Percentiles rank a stretch among this genome's conserved stretches.
These are phyloP conservation scores for Verticillium alfalfae DNA, from an alignment of 2,329 filamentous ascomycete species.

Conservation along the genomic window DNA sequence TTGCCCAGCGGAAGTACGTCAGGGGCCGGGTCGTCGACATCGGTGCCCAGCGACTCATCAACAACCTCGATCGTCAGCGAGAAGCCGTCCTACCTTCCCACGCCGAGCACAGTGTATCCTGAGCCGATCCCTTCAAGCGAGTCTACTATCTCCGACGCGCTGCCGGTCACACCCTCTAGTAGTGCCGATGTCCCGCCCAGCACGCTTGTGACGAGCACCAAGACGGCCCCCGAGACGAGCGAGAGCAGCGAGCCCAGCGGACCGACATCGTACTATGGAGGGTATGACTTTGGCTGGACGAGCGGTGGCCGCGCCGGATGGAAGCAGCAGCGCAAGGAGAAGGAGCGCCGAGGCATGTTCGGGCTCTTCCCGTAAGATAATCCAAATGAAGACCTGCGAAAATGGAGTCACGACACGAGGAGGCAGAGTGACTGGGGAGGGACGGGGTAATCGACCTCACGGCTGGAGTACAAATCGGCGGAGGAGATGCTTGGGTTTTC, in stretches of 20 bases:
- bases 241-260: not conserved
- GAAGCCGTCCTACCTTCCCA: not conserved
- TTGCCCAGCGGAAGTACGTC: not conserved
- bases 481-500: not conserved
- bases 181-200: not conserved
- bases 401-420: no score
- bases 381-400: no score
- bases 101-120: constrained; percentile 1
- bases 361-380: not conserved
- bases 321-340: not conserved
- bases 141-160: constrained; percentile 2
- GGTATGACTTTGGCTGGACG: not conserved
- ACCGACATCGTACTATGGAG: not conserved
- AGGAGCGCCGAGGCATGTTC: not conserved
- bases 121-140: not conserved
- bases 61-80: not conserved
- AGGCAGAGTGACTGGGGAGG: not conserved
- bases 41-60: not conserved
- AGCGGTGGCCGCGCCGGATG: not conserved
- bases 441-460: not conserved
- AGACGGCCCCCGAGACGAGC: not conserved
- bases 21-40: not conserved
- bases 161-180: not conserved
- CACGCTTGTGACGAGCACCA: not conserved
- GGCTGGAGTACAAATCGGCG: not conserved